phyloP scores from a whole-genome alignment of 73 alveolate genomes.

The Stentor coeruleus region DNA sequence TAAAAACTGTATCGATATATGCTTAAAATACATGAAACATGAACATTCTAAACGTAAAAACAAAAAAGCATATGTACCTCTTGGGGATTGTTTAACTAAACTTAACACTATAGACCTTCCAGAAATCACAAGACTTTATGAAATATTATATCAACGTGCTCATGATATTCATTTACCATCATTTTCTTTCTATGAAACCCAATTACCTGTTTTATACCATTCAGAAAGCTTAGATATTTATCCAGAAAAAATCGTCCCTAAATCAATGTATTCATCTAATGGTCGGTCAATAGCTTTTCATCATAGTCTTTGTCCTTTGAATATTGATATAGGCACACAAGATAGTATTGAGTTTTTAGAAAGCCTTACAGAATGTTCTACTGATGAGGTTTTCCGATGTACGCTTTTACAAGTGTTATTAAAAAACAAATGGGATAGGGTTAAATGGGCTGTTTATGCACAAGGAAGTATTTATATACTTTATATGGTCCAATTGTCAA shows the following conservation, averaged over 20 bases:
- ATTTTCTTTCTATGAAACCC: background rate
- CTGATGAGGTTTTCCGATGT: background rate
- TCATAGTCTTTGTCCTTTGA: constrained; percentile 1
- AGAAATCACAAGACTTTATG: background rate
- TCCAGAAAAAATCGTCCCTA: background rate
- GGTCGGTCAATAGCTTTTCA: background rate
- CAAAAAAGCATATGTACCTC: background rate
- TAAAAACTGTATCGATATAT: background rate
- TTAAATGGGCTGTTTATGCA: background rate
- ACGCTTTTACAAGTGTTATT: background rate
- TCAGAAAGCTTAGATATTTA: background rate
- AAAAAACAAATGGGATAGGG: background rate
- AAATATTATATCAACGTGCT: background rate
- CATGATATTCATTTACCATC: background rate
- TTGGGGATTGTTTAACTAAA: background rate
- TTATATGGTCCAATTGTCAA: background rate
- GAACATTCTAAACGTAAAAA: background rate
- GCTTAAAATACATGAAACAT: background rate
- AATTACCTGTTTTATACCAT: background rate
- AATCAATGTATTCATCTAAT: background rate
- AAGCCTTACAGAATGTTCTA: background rate
- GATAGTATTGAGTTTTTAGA: constrained; percentile 9
- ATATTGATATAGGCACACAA: background rate
- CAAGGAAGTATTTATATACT: background rate
- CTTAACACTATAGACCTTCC: background rate